These are phyloP conservation scores for Penicillium sp. DNA, from an alignment of 2,329 filamentous ascomycete genomes.

Conservation along the genomic window DNA sequence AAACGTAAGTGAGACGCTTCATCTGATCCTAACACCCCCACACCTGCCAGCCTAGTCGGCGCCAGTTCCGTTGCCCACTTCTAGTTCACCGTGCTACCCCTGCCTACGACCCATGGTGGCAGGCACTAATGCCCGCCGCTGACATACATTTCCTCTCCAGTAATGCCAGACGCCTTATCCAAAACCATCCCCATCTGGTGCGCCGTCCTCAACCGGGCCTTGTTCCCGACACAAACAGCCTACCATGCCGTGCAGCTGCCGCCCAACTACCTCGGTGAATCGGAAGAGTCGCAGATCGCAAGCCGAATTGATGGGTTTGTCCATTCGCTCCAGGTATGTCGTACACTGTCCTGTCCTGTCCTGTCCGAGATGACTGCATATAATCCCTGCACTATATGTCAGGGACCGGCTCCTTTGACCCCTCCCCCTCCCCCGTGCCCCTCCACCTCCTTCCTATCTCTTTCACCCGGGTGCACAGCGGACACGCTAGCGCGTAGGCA, in stretches of 20 bases:
- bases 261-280: slow-evolving; percentile 69
- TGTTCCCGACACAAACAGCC: slow-evolving; percentile 64
- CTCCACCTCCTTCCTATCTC: background rate
- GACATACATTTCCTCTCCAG: slow-evolving; percentile 39
- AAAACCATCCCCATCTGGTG: slow-evolving; percentile 97
- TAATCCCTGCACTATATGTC: background rate
- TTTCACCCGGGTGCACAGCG: slow-evolving; percentile 7
- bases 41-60: background rate
- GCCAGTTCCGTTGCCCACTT: slow-evolving; percentile 1
- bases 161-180: slow-evolving; percentile 90
- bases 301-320: slow-evolving; percentile 61
- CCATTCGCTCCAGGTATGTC: slow-evolving; percentile 47
- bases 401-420: background rate
- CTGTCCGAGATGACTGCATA: background rate
- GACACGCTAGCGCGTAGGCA: background rate
- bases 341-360: background rate
- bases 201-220: slow-evolving; percentile 74
- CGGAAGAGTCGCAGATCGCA: slow-evolving; percentile 79
- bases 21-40: background rate
- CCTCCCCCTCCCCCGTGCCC: background rate
- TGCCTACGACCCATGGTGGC: slow-evolving; percentile 9
- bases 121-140: slow-evolving; percentile 16
- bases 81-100: slow-evolving; percentile 4
- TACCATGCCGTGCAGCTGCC: slow-evolving; percentile 68
- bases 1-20: slow-evolving; percentile 62